These are phyloP conservation scores for Acanthamoeba sp. DNA, from an alignment of 208 protist genomes.

Conservation along the genomic window DNA sequence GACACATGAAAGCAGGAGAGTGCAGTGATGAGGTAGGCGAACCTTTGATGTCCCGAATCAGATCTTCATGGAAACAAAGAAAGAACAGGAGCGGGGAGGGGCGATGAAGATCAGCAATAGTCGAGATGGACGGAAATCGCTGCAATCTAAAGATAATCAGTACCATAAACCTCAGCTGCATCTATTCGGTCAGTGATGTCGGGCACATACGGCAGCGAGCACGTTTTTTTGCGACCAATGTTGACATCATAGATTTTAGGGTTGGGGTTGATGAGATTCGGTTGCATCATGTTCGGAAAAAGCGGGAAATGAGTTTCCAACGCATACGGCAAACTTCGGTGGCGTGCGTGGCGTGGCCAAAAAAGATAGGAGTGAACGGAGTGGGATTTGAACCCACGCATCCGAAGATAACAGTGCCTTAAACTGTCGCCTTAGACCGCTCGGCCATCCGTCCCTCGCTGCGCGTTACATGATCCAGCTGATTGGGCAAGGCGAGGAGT, in stretches of 20 bases:
- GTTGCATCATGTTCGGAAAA: constrained; percentile 58
- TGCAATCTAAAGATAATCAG: neutral
- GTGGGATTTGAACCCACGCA: constrained; percentile 56
- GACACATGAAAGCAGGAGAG: neutral
- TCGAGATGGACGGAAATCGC: no score
- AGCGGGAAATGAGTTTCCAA: no score
- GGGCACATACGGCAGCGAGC: constrained; percentile 2
- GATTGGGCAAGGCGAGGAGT: no score
- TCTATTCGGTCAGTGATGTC: constrained; percentile 4
- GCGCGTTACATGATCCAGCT: no score
- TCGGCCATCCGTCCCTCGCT: constrained; percentile 18
- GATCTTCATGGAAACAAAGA: no score
- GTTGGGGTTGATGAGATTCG: constrained; percentile 56
- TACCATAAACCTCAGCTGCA: constrained; percentile 38
- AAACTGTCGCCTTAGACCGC: constrained; percentile 44
- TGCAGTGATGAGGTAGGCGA: no score
- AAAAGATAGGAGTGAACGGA: constrained; percentile 10
- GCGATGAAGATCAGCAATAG: neutral
- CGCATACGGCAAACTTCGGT: no score
- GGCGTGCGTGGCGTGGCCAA: no score
- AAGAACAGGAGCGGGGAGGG: no score
- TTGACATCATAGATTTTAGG: constrained; percentile 1
- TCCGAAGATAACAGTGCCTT: constrained; percentile 43
- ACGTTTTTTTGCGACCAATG: neutral
- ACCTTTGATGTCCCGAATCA: constrained; percentile 71